phyloP scores from a whole-genome alignment of 495 filamentous ascomycete genomes.

The Xanthoparmelia taractica region DNA sequence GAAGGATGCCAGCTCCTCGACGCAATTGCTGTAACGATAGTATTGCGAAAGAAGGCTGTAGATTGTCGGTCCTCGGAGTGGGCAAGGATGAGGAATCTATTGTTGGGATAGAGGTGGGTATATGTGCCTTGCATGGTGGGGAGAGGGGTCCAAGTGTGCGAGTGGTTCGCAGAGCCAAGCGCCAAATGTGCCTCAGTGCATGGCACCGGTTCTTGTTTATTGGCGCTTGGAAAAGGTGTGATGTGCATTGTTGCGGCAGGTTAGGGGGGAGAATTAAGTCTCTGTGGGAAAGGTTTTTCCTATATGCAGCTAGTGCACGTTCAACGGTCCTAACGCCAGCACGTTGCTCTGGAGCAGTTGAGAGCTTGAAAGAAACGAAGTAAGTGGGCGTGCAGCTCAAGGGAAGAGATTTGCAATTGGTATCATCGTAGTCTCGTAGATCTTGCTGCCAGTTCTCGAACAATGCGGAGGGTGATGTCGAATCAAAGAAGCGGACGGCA shows the following conservation, averaged over 20 bases:
- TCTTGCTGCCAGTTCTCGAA: not conserved
- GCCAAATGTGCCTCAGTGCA: constrained; percentile 8
- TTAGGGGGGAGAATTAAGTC: not conserved
- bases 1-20: constrained; percentile 21
- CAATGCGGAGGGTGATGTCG: constrained; percentile 2
- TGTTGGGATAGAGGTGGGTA: constrained; percentile 15
- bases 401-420: not conserved
- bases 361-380: not conserved
- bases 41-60: constrained; percentile 4
- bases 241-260: constrained; percentile 6
- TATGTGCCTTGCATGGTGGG: constrained; percentile 17
- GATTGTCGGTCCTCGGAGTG: constrained; percentile 4
- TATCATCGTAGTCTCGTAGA: not conserved
- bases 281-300: not conserved
- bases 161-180: constrained; percentile 3
- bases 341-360: not conserved
- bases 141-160: constrained; percentile 7
- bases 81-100: constrained; percentile 5
- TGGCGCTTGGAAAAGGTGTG: constrained; percentile 22
- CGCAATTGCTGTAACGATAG: constrained; percentile 14
- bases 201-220: not conserved
- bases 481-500: constrained; percentile 12
- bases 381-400: not conserved
- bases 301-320: not conserved
- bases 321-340: not conserved